phyloP scores from a whole-genome alignment of 169 alveolate species.

The Prorocentrum cordatum region DNA sequence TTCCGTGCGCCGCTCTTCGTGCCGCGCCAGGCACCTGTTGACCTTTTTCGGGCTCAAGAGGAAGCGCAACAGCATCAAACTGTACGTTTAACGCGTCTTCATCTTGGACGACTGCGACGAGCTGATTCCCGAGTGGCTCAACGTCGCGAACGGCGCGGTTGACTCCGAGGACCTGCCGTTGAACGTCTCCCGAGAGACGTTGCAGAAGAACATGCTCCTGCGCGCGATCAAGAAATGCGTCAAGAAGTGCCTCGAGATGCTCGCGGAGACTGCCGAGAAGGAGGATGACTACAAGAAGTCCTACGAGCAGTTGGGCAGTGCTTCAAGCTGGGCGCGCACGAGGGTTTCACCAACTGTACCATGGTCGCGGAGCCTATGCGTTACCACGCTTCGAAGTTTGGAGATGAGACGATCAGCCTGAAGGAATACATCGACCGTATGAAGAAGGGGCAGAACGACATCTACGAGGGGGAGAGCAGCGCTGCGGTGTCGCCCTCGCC shows the following conservation, averaged over 20 bases:
- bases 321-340: conserved; percentile 97
- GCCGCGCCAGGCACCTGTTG: conserved; percentile 98
- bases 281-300: conserved; percentile 97
- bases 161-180: conserved; percentile 99
- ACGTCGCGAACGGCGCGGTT: conserved; percentile 97
- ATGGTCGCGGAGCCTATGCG: conserved; percentile 94
- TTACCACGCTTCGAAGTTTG: conserved; percentile 94
- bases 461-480: too few relatives aligned
- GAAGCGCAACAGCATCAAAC: conserved; percentile 96
- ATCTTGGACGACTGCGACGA: conserved; percentile 99
- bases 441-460: conserved; percentile 98
- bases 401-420: conserved; percentile 93
- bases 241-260: neutral
- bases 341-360: conserved; percentile 92
- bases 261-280: conserved; percentile 82
- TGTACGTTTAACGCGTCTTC: conserved; percentile 98
- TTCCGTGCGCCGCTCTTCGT: conserved; percentile 73
- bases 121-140: conserved; percentile 97
- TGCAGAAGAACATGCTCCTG: conserved; percentile 96
- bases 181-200: conserved; percentile 96
- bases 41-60: conserved; percentile 96
- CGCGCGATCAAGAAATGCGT: conserved; percentile 93
- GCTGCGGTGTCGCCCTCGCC: too few relatives aligned
- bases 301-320: conserved; percentile 98
- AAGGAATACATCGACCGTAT: conserved; percentile 96